phyloP scores from a whole-genome alignment of 129 eudicot genomes.

The Saussurea involucrata region DNA sequence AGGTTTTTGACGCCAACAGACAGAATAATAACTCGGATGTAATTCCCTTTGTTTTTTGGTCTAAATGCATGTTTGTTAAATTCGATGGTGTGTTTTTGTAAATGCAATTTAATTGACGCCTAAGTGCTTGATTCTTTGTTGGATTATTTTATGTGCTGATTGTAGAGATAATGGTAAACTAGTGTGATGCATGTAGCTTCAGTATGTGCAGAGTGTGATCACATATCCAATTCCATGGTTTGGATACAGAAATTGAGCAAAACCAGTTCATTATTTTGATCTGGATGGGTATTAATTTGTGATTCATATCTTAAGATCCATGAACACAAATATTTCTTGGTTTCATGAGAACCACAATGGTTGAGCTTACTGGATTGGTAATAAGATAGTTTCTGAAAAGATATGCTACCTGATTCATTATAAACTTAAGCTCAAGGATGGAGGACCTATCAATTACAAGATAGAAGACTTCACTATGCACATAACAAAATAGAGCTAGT shows the following conservation, averaged over 20 bases:
- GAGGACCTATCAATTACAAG: not conserved
- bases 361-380: constrained; percentile 2
- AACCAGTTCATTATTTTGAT: not conserved
- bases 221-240: not conserved
- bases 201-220: not conserved
- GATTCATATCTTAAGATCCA: not conserved
- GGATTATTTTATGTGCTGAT: not conserved
- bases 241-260: constrained; percentile 12
- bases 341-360: not conserved
- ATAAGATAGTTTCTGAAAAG: not conserved
- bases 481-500: not conserved
- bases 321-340: not conserved
- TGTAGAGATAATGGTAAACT: not conserved
- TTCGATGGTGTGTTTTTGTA: not conserved
- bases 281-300: not conserved
- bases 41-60: not conserved
- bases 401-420: not conserved
- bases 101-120: not conserved
- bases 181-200: constrained; percentile 1
- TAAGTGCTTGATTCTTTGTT: not conserved
- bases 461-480: not conserved
- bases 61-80: not conserved
- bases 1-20: constrained; percentile 36
- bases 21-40: constrained; percentile 42
- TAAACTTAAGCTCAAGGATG: not conserved